Evolutionary conservation across 2,329 filamentous ascomycete genomes (phyloP), one percentile per base, ranked within the genome.

Genomic region (Tolypocladium sp.): DNA sequence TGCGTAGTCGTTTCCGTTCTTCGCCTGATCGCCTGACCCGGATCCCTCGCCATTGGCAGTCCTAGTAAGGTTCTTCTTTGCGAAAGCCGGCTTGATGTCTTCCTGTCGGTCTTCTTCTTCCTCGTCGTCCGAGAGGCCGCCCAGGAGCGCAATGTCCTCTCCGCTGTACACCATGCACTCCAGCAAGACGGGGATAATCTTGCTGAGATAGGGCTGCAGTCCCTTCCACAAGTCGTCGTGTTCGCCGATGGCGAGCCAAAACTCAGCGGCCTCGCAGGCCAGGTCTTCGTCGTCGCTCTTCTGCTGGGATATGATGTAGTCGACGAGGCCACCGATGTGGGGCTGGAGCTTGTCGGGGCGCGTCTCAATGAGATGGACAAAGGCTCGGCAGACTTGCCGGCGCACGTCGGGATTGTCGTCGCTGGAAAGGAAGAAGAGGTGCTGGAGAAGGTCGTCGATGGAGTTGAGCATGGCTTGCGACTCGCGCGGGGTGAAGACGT

Each of bases 111-210:
- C 94, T 54, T 99, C 93, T 62, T 91, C 83, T 20, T 97, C 92
- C 51, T 94, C 94, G 70, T 97, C 92, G 64, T 93, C 89, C 25
- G 88, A 90, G 62, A 91, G 91, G 12, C 87, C 89, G 62, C 92
- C 92, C 9, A 97, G 79, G 56, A 92, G 80, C 40, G 90, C 82
- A 66, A 96, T 94, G 64, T 97, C 94, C 66, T 99, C 94, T 63
- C 94, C 91, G 67, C 89, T 90, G 72, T 97, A 99, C 1, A 97
- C 86, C 93, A 99, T 99, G 70, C 91, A 95, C 64, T 94, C 86
- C 9, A 99, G 82, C 57, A 99, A 78, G 1, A 97, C 89, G 0
- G 94, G 94, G 37, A 99, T 88, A 63, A 97, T 93, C 71, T 90
- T 90, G 64, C 83, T 75, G 59, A 97, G 83, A 69, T 90, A 90